Evolutionary conservation across 2,329 filamentous ascomycete genomes (phyloP), one percentile per base, ranked within the genome.

Genomic region (Alternaria gaisen): DNA sequence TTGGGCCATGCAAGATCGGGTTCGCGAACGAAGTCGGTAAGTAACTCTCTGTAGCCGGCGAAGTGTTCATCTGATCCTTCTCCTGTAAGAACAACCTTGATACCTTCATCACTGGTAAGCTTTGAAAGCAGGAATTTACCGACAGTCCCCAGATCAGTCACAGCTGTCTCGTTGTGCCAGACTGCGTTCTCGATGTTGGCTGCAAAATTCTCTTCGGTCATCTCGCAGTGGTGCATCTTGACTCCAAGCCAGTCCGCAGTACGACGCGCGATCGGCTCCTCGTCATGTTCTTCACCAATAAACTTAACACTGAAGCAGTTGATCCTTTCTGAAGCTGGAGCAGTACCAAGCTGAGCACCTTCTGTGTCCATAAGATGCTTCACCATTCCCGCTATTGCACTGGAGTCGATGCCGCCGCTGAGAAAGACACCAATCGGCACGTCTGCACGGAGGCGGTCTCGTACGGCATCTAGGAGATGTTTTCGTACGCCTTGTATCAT

Each of bases 331-430:
- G 76, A 76, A 32, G 61, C 51, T 6, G 64, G 60, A 28, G 80
- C 77, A 42, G 78, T 84, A 16, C 85, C 84, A n/a, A 86, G 72
- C 36, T 77, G 74, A 1, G 56, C 53, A 22, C 80, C 74, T n/a
- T 82, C 79, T 51, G 83, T 73, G 48, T 84, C 77, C 60, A 68
- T 68, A 14, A 71, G 58, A 60, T 87, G 78, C 1, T 81, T 82
- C 3, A 84, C 82, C 66, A 88, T 87, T 3, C 86, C 86, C 8
- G 86, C 86, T 22, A 88, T 74, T 2, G 82, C 79, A 0, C 85
- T 87, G 0, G 84, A 87, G 68, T 88, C 86, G 50, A 88, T 82
- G 1, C 86, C 87, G 5, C 87, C 86, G 22, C 81, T 84, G 0
- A 88, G 75, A 58, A 86, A 88, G 53, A 88, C 77, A 2, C 84